Evolutionary conservation across 805 yeast species (phyloP).

Genomic region (Candida nemodendra): DNA sequence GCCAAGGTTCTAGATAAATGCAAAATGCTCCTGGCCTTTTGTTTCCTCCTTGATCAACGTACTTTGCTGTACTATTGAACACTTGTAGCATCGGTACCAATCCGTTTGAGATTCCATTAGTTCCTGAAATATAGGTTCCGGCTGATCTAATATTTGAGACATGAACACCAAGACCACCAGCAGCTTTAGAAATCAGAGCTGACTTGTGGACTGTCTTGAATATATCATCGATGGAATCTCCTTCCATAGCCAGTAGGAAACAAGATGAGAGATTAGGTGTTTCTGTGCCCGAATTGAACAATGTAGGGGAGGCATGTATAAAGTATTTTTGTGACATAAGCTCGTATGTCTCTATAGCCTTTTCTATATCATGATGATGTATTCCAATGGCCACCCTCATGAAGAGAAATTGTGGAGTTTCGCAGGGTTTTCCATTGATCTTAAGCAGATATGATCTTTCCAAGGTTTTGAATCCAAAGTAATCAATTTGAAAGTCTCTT

Average conservation of each 20-base stretch:
- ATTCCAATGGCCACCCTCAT: slow-evolving; percentile 93
- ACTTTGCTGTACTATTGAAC: slow-evolving; percentile 92
- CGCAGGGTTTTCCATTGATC: slow-evolving; percentile 65
- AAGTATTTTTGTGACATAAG: slow-evolving; percentile 84
- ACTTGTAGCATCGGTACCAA: slow-evolving; percentile 95
- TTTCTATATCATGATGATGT: slow-evolving; percentile 65
- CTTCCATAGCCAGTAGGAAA: slow-evolving; percentile 86
- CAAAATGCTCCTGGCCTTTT: slow-evolving; percentile 98
- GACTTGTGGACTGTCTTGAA: slow-evolving; percentile 84
- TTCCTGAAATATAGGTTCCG: slow-evolving; percentile 87
- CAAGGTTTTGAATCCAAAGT: slow-evolving; percentile 90
- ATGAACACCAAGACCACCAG: slow-evolving; percentile 95
- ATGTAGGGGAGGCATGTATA: slow-evolving; percentile 94
- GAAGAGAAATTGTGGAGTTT: slow-evolving; percentile 87
- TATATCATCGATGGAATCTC: slow-evolving; percentile 94
- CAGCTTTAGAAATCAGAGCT: slow-evolving; percentile 88
- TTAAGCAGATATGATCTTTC: slow-evolving; percentile 81
- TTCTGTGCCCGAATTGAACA: slow-evolving; percentile 91
- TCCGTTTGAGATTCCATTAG: slow-evolving; percentile 92
- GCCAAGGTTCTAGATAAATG: slow-evolving; percentile 95
- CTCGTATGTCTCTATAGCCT: slow-evolving; percentile 78
- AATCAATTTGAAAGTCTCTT: slow-evolving; percentile 76
- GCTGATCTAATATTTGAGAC: slow-evolving; percentile 82
- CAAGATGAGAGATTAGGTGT: slow-evolving; percentile 87
- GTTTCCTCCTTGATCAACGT: slow-evolving; percentile 98